Evolutionary conservation across 768 basidiomycete genomes (phyloP), one percentile per base, ranked within the genome.

Genomic region (Tricholoma furcatifolium): DNA sequence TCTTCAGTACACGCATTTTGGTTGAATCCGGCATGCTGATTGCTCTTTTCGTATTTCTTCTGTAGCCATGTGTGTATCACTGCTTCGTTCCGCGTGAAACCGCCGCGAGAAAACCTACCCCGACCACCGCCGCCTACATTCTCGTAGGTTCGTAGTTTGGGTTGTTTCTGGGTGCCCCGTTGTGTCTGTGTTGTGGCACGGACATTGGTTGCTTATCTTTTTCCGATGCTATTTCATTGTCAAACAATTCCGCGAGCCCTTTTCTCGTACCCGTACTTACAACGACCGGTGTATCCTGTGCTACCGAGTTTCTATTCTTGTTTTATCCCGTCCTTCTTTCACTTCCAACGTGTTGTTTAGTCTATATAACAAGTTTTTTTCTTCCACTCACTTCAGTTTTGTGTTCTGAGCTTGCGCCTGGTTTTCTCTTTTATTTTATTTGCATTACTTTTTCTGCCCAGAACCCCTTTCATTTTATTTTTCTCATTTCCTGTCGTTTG

Each of bases 41-140:
- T 27, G 7, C 27, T 27, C 7, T 27, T 27, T 7, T 27, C 4
- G 27, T 3, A 7, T 46, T 44, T 4, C 18, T n/a, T 43, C 3
- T 40, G 30, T 58, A 92, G 90, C 65, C 90, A 93, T 64, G 70
- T 93, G 51, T 84, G 81, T 56, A 76, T 92, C 55, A 74, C 81
- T 56, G 72, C 79, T 63, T 85, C 91, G 67, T 90, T 93, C 76
- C 83, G 90, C 53, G 81, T 93, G 54, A 90, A 87, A 62, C 86
- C 85, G 6, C 88, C 82, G 24, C 77, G 82, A 65, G 84, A 73
- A 30, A 64, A 58, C 55, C 55, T 61, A 15, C 58, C 65, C 15
- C 61, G 65, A 56, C 63, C 63, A 32, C 62, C 67, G 44, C 62
- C 66, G 46, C 53, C 65, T 17, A 46, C 56, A 23, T 61, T 59